Percentiles rank a stretch among this genome's conserved stretches.
These are phyloP conservation scores for Papiliotrema fonsecae DNA, from an alignment of 1,284 basidiomycete species.

Conservation along the genomic window DNA sequence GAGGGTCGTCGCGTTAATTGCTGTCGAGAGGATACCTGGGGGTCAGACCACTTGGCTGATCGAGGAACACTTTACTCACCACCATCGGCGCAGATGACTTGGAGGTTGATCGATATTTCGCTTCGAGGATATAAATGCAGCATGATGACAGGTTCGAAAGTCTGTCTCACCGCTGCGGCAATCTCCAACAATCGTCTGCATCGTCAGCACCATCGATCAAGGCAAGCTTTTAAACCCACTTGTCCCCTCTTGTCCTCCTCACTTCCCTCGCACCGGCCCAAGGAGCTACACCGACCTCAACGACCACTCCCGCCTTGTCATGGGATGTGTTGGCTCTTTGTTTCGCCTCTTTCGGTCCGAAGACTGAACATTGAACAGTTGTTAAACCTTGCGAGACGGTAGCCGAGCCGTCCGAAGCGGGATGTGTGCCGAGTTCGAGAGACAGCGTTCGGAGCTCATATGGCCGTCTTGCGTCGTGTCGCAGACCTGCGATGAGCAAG, in stretches of 20 bases:
- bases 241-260: constrained; percentile 74
- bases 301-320: constrained; percentile 76
- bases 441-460: constrained; percentile 80
- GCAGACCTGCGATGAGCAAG: constrained; percentile 47
- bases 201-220: not conserved
- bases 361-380: constrained; percentile 76
- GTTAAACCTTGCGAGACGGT: constrained; percentile 85
- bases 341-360: constrained; percentile 84
- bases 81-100: constrained; percentile 90
- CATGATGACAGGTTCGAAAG: constrained; percentile 92
- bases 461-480: constrained; percentile 84
- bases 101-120: constrained; percentile 88
- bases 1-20: constrained; percentile 91
- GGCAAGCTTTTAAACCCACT: constrained; percentile 55
- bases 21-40: constrained; percentile 75
- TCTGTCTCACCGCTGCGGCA: constrained; percentile 78
- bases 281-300: constrained; percentile 75
- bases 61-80: constrained; percentile 38
- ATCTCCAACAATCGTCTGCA: constrained; percentile 81
- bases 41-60: not conserved
- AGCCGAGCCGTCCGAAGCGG: constrained; percentile 76
- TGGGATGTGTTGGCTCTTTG: constrained; percentile 68
- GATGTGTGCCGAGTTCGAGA: constrained; percentile 71
- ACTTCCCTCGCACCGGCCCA: constrained; percentile 79
- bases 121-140: constrained; percentile 86